These are phyloP conservation scores for Russula sp. DNA, from an alignment of 768 basidiomycete genomes.

Conservation along the genomic window DNA sequence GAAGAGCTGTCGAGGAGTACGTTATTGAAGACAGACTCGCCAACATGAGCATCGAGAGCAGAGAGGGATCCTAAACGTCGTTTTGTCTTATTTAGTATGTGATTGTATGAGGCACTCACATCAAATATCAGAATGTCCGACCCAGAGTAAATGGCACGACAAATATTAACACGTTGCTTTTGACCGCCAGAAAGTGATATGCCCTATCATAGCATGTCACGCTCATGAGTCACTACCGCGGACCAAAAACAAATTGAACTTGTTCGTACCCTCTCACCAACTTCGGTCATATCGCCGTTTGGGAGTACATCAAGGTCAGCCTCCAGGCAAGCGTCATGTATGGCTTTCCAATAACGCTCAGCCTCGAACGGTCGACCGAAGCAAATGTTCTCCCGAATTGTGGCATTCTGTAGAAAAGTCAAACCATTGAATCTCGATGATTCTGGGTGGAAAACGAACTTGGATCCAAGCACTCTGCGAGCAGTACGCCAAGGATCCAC, in stretches of 20 bases:
- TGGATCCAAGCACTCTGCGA: slow-evolving; percentile 92
- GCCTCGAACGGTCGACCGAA: slow-evolving; percentile 84
- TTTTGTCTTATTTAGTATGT: background rate
- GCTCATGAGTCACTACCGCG: background rate
- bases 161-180: slow-evolving; percentile 80
- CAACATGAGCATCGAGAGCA: slow-evolving; percentile 90
- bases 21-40: slow-evolving; percentile 81
- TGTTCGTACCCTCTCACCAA: slow-evolving; percentile 59
- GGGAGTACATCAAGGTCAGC: slow-evolving; percentile 76
- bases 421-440: slow-evolving; percentile 6
- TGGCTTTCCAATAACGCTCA: slow-evolving; percentile 76
- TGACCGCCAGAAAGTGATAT: slow-evolving; percentile 86
- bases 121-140: slow-evolving; percentile 88
- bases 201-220: slow-evolving; percentile 43
- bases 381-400: slow-evolving; percentile 84
- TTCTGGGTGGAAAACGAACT: slow-evolving; percentile 36
- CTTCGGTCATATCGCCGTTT: slow-evolving; percentile 79
- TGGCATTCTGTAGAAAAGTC: slow-evolving; percentile 55
- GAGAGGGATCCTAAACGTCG: slow-evolving; percentile 65
- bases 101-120: slow-evolving; percentile 32
- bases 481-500: slow-evolving; percentile 77
- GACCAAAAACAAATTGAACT: background rate
- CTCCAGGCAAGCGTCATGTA: slow-evolving; percentile 74
- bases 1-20: slow-evolving; percentile 62
- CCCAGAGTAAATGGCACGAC: slow-evolving; percentile 81